Evolutionary conservation across 345 rosid species (phyloP).

Genomic region (Psidium guajava): DNA sequence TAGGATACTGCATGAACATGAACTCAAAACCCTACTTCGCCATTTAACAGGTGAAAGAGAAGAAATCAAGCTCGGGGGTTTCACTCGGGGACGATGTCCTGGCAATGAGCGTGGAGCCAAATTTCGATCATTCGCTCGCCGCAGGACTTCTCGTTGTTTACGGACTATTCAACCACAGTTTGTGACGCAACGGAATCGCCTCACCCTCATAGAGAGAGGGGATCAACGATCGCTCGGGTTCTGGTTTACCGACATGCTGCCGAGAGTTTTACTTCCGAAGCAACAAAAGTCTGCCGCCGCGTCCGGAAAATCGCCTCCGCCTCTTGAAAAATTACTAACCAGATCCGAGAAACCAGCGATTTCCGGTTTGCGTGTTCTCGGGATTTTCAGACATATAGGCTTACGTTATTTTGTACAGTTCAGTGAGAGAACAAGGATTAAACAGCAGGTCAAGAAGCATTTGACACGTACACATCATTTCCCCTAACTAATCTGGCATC

Average conservation of each 20-base stretch:
- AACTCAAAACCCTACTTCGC: not conserved
- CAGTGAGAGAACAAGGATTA: not conserved
- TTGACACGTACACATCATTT: not conserved
- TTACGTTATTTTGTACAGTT: not conserved
- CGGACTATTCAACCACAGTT: slow-evolving; percentile 13
- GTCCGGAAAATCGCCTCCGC: not conserved
- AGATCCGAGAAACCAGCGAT: not conserved
- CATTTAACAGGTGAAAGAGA: slow-evolving; percentile 16
- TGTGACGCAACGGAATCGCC: slow-evolving; percentile 1
- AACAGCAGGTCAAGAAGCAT: not conserved
- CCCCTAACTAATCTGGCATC: not conserved
- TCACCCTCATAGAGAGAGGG: not conserved
- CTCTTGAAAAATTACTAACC: not conserved
- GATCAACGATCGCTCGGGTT: not conserved
- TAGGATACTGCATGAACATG: not conserved
- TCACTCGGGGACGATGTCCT: slow-evolving; percentile 34
- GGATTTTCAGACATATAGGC: not conserved
- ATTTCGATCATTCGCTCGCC: slow-evolving; percentile 14
- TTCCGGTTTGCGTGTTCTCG: not conserved
- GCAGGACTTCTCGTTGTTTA: slow-evolving; percentile 26
- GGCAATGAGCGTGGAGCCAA: slow-evolving; percentile 22
- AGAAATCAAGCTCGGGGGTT: slow-evolving; percentile 19
- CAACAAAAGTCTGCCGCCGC: no score
- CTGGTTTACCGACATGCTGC: not conserved
- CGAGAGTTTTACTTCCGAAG: no score